Conservation (phyloP, 768 basidiomycete genomes). For the Boletus fagicola region DNA sequence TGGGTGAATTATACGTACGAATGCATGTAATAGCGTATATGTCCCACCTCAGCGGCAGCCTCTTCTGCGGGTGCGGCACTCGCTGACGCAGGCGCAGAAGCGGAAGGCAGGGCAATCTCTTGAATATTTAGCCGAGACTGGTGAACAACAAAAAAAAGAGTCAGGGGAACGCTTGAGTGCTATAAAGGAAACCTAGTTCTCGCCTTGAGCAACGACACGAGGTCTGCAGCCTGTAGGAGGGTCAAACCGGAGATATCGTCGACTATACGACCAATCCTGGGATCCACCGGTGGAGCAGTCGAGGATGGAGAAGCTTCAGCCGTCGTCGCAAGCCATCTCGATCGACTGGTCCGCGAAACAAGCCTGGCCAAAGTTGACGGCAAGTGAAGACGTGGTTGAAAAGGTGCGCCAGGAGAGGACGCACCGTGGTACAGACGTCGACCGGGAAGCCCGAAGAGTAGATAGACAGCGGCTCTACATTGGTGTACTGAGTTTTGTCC, state of each 20-base stretch:
- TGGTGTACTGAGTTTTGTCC: neutral
- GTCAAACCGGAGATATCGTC: conserved; percentile 90
- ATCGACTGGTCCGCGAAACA: conserved; percentile 32
- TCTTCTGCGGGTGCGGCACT: conserved; percentile 57
- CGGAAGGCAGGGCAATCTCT: conserved; percentile 91
- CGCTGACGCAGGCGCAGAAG: conserved; percentile 55
- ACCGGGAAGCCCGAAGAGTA: conserved; percentile 20
- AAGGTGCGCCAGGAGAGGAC: neutral
- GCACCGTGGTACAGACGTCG: conserved; percentile 14
- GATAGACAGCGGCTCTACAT: conserved; percentile 23
- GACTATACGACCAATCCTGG: conserved; percentile 78
- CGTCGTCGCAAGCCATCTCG: conserved; percentile 57
- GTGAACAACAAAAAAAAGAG: neutral
- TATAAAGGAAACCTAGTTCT: conserved; percentile 10
- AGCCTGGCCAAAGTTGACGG: conserved; percentile 16
- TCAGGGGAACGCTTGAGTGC: neutral
- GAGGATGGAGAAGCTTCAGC: conserved; percentile 43
- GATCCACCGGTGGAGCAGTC: conserved; percentile 47
- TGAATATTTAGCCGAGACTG: conserved; percentile 94
- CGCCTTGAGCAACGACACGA: conserved; percentile 90
- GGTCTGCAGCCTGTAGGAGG: conserved; percentile 91
- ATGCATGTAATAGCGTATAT: neutral
- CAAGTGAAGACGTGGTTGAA: neutral
- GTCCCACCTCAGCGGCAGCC: conserved; percentile 59
- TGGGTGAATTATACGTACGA: neutral